These are phyloP conservation scores for Cymbopogon citratus DNA, from an alignment of 176 grass and related monocot species.

Conservation along the genomic window DNA sequence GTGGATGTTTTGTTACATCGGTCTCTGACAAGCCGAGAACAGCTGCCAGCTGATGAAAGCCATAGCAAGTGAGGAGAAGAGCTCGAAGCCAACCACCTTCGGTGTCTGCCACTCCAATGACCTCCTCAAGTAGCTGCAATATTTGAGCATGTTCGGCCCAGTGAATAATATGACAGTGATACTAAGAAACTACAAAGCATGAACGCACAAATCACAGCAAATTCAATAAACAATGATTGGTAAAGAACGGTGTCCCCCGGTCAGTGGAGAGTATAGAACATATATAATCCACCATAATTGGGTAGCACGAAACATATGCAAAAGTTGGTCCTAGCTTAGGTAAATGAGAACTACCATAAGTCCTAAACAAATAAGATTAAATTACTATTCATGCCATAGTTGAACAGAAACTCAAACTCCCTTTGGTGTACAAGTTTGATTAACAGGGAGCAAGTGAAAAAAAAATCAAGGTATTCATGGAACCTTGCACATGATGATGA, in stretches of 20 bases:
- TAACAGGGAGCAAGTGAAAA: neutral
- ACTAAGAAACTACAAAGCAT: neutral
- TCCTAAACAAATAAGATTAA: neutral
- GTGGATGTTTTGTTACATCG: conserved; percentile 5
- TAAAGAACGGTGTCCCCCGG: neutral
- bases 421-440: neutral
- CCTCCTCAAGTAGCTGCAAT: conserved; percentile 86
- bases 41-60: conserved; percentile 96
- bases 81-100: conserved; percentile 72
- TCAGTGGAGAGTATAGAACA: neutral
- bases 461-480: neutral
- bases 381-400: neutral
- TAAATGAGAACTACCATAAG: neutral
- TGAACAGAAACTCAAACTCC: neutral
- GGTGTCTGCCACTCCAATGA: conserved; percentile 76
- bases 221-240: neutral
- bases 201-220: neutral
- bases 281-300: neutral
- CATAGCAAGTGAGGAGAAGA: conserved; percentile 86
- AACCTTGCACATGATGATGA: neutral
- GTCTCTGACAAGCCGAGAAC: conserved; percentile 94
- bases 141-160: conserved; percentile 7
- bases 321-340: neutral
- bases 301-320: neutral
- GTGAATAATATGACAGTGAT: neutral